Evolutionary conservation across 164 flowering plant species (phyloP).

Genomic region (Kingdonia uniflora): DNA sequence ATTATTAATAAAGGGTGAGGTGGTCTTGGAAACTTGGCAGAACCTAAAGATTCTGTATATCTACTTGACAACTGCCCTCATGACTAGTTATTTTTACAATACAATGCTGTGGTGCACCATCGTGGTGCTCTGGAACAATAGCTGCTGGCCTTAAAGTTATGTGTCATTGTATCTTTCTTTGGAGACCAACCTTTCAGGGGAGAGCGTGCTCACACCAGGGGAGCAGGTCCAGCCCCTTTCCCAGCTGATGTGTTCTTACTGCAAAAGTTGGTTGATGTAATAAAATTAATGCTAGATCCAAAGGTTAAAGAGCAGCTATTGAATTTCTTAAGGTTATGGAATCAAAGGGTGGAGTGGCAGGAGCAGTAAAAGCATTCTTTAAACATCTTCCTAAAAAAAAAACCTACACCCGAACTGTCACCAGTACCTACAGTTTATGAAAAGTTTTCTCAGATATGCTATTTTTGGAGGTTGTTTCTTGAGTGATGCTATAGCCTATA

Average conservation of each 20-base stretch:
- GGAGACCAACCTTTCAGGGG: conserved; percentile 99
- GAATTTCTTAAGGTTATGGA: conserved; percentile 80
- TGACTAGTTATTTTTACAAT: conserved; percentile 91
- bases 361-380: conserved; percentile 89
- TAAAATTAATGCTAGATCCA: conserved; percentile 76
- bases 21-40: conserved; percentile 88
- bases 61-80: conserved; percentile 88
- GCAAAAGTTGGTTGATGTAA: conserved; percentile 61
- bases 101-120: conserved; percentile 96
- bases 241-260: conserved; percentile 84
- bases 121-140: conserved; percentile 98
- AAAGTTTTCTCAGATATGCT: too few species aligned
- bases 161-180: conserved; percentile 80
- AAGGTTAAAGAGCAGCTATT: conserved; percentile 68
- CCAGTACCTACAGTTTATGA: conserved; percentile 32
- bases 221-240: conserved; percentile 92
- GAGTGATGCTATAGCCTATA: too few species aligned
- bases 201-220: conserved; percentile 86
- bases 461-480: too few species aligned
- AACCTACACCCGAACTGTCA: conserved; percentile 17
- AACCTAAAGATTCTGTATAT: conserved; percentile 69
- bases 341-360: conserved; percentile 86
- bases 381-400: conserved; percentile 67
- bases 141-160: conserved; percentile 97
- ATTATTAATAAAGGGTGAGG: conserved; percentile 99